These are phyloP conservation scores for Fusarium cyanostomum DNA, from an alignment of 2,329 filamentous ascomycete genomes.

Conservation along the genomic window DNA sequence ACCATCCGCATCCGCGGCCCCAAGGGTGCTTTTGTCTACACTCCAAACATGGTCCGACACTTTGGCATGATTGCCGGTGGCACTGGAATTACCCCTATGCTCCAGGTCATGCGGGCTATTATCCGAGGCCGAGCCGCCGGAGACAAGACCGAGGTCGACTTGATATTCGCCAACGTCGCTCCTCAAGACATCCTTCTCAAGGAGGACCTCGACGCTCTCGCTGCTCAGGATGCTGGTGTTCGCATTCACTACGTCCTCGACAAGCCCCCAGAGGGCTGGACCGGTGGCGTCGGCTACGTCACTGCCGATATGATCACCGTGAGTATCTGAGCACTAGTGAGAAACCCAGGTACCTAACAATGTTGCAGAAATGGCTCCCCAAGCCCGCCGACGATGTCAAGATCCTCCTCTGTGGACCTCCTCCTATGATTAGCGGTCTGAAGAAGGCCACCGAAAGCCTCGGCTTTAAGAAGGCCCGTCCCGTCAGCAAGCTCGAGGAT, in stretches of 20 bases:
- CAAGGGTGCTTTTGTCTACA: constrained; percentile 98
- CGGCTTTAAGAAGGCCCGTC: constrained; percentile 90
- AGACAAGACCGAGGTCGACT: constrained; percentile 87
- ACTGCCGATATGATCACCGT: constrained; percentile 95
- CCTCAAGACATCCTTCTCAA: constrained; percentile 90
- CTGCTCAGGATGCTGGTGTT: constrained; percentile 80
- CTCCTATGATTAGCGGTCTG: constrained; percentile 95
- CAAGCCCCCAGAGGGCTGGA: constrained; percentile 92
- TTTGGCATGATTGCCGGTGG: constrained; percentile 99
- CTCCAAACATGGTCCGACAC: constrained; percentile 93
- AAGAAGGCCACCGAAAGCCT: constrained; percentile 94
- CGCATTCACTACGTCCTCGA: constrained; percentile 95
- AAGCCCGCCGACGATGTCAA: constrained; percentile 88
- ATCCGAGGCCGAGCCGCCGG: constrained; percentile 80
- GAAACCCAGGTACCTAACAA: constrained; percentile 33
- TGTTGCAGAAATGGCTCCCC: constrained; percentile 75
- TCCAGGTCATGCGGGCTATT: constrained; percentile 93
- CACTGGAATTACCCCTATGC: constrained; percentile 98
- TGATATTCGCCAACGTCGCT: constrained; percentile 98
- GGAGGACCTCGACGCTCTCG: constrained; percentile 87
- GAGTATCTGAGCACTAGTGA: constrained; percentile 44
- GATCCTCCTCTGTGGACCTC: constrained; percentile 92
- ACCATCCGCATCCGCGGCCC: constrained; percentile 91
- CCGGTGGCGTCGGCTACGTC: constrained; percentile 92
- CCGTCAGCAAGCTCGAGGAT: constrained; percentile 97